Evolutionary conservation across 306 rosid species (phyloP).

Genomic region (Dryas drummondii): DNA sequence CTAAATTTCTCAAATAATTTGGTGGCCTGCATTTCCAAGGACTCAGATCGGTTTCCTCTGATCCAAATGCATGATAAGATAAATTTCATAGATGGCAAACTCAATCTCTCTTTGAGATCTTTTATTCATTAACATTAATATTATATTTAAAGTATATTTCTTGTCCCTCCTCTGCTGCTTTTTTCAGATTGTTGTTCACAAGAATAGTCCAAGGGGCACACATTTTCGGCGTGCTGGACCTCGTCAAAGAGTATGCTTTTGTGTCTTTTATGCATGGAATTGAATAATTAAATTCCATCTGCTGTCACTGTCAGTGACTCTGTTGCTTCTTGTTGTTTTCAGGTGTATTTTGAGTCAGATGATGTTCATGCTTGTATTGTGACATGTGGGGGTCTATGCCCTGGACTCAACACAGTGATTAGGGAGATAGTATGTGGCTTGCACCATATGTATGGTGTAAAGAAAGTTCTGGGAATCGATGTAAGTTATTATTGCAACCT

Average conservation of each 20-base stretch:
- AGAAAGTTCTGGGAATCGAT: slow-evolving; percentile 70
- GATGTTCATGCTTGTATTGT: slow-evolving; percentile 92
- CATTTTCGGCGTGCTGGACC: slow-evolving; percentile 99
- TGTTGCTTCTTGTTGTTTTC: slow-evolving; percentile 27
- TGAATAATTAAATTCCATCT: slow-evolving; percentile 5
- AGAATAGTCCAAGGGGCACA: slow-evolving; percentile 71
- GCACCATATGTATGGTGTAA: slow-evolving; percentile 88
- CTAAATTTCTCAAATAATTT: neutral
- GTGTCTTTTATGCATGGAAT: slow-evolving; percentile 5
- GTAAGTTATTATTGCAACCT: slow-evolving; percentile 40
- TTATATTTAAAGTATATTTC: neutral
- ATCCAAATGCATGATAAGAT: neutral
- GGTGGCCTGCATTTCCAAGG: neutral
- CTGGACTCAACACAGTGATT: slow-evolving; percentile 97
- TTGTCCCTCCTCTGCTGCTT: slow-evolving; percentile 5
- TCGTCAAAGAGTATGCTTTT: slow-evolving; percentile 64
- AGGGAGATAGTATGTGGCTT: slow-evolving; percentile 88
- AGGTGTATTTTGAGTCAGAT: slow-evolving; percentile 82
- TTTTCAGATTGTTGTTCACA: slow-evolving; percentile 73
- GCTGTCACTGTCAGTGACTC: neutral
- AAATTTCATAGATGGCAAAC: neutral
- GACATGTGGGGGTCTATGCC: slow-evolving; percentile 97
- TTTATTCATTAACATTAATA: neutral
- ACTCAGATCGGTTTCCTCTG: neutral
- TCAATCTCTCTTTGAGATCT: neutral